Conservation (phyloP, 2,329 filamentous ascomycete species). For the Trichoderma hamatum region DNA sequence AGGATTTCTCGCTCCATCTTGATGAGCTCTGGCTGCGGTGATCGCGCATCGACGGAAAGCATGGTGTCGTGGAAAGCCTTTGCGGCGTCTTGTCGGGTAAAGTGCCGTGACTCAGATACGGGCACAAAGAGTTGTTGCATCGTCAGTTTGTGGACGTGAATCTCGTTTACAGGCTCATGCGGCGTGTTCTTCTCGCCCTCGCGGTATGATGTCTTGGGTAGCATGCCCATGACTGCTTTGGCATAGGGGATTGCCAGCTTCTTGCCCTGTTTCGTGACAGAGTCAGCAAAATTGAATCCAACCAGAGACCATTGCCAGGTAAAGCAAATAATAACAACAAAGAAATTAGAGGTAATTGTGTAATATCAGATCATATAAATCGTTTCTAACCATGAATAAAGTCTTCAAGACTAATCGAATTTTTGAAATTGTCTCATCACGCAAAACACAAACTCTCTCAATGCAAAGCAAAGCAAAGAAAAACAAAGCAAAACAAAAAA, state of each 20-base stretch:
- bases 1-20: constrained; percentile 54
- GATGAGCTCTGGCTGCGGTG: constrained; percentile 66
- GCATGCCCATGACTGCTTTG: constrained; percentile 75
- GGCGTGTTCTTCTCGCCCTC: constrained; percentile 50
- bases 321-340: background rate
- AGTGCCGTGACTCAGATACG: constrained; percentile 63
- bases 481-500: background rate
- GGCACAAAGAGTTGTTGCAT: constrained; percentile 68
- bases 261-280: constrained; percentile 65
- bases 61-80: constrained; percentile 64
- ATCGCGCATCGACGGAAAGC: constrained; percentile 62
- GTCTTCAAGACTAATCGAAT: constrained; percentile 99
- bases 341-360: constrained; percentile 2
- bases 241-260: constrained; percentile 75
- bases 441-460: constrained; percentile 27
- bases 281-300: constrained; percentile 32
- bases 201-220: constrained; percentile 69
- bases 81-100: constrained; percentile 67
- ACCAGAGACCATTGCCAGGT: background rate
- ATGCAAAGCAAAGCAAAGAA: background rate
- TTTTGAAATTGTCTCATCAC: constrained; percentile 67
- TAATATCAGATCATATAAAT: constrained; percentile 37
- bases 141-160: constrained; percentile 64
- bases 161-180: constrained; percentile 66
- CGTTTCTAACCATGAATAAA: constrained; percentile 77